Evolutionary conservation across 768 basidiomycete genomes (phyloP).

Genomic region (Leccinum ochraceum): DNA sequence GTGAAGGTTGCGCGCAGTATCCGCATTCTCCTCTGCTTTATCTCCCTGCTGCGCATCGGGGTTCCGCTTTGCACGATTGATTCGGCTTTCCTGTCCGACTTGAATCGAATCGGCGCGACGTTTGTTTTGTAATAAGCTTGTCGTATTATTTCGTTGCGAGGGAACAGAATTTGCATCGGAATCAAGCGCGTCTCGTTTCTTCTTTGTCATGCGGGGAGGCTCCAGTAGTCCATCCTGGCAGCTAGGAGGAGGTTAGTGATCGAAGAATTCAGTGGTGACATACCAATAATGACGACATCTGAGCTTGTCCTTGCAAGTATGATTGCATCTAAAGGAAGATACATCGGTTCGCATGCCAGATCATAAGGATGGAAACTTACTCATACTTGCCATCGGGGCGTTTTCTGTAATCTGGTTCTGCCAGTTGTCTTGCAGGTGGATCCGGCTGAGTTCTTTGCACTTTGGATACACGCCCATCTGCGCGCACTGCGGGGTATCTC

Average conservation of each 20-base stretch:
- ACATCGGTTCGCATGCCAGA: not conserved
- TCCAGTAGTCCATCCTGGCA: constrained; percentile 69
- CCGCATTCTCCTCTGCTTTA: constrained; percentile 42
- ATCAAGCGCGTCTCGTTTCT: constrained; percentile 22
- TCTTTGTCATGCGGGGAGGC: constrained; percentile 43
- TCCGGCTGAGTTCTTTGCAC: constrained; percentile 4
- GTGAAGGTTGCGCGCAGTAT: constrained; percentile 40
- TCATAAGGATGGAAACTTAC: constrained; percentile 37
- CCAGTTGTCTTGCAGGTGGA: constrained; percentile 4
- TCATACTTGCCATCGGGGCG: constrained; percentile 65
- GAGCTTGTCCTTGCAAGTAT: constrained; percentile 75
- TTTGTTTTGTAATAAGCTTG: constrained; percentile 7
- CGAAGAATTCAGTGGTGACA: constrained; percentile 4
- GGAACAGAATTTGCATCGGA: constrained; percentile 4
- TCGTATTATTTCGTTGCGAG: not conserved
- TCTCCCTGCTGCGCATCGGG: constrained; percentile 42
- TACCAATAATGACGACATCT: constrained; percentile 77
- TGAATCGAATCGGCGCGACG: not conserved
- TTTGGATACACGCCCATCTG: constrained; percentile 1
- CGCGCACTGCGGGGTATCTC: not conserved
- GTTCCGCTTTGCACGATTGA: constrained; percentile 28
- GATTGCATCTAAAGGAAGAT: constrained; percentile 62
- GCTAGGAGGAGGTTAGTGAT: constrained; percentile 40
- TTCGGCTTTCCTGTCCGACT: constrained; percentile 20
- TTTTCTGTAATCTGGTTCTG: constrained; percentile 33